Conservation (phyloP, 2,329 filamentous ascomycete species). For the Fusarium metavorans region DNA sequence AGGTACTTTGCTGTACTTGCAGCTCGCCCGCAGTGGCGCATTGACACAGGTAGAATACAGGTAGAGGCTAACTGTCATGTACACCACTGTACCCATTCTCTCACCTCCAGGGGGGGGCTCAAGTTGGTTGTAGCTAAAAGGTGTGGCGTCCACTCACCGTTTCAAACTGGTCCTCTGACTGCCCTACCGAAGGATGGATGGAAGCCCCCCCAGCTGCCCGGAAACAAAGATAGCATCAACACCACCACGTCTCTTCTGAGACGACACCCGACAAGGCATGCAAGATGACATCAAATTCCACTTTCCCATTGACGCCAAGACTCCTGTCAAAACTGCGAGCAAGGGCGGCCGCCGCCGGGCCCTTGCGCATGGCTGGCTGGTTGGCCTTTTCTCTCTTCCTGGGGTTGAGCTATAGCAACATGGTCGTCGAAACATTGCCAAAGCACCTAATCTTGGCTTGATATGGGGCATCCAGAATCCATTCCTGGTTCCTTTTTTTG, state of each 20-base stretch:
- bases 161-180: conserved; percentile 7
- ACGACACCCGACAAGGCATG: conserved; percentile 20
- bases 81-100: not conserved
- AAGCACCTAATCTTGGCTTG: conserved; percentile 16
- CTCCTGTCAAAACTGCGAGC: not conserved
- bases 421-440: conserved; percentile 5
- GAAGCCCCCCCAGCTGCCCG: not conserved
- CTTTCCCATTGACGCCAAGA: not conserved
- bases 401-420: conserved; percentile 12
- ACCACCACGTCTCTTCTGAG: conserved; percentile 11
- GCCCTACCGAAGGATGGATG: not conserved
- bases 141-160: conserved; percentile 4
- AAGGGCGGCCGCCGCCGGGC: not conserved
- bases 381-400: not conserved
- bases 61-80: not conserved
- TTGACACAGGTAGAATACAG: not conserved
- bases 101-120: conserved; percentile 2
- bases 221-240: conserved; percentile 30
- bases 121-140: conserved; percentile 11
- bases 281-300: conserved; percentile 26
- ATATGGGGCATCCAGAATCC: conserved; percentile 1
- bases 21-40: not conserved
- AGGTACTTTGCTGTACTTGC: not conserved
- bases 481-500: not conserved
- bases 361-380: not conserved